Evolutionary conservation across 2,329 filamentous ascomycete species (phyloP).

Genomic region (Phoma sp.): DNA sequence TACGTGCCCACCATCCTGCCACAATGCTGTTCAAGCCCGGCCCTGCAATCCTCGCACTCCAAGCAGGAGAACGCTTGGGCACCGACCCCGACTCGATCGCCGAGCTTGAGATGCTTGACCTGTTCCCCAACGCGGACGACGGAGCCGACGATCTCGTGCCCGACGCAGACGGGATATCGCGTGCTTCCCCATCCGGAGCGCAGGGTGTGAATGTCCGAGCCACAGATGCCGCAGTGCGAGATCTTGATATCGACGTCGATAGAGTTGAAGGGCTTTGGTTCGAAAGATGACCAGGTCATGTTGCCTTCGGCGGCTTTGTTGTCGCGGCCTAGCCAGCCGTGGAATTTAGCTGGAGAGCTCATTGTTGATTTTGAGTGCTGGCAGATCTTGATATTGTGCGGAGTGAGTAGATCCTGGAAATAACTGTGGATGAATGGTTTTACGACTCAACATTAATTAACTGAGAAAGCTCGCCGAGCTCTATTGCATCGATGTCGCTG

Average conservation of each 20-base stretch:
- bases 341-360: constrained; percentile 55
- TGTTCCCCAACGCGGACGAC: constrained; percentile 45
- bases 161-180: constrained; percentile 52
- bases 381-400: neutral
- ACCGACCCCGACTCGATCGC: constrained; percentile 65
- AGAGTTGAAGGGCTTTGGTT: constrained; percentile 49
- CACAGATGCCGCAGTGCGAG: constrained; percentile 45
- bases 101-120: constrained; percentile 60
- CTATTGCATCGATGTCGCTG: constrained; percentile 1
- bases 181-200: constrained; percentile 54
- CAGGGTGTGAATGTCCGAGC: constrained; percentile 47
- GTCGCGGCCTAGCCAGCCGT: constrained; percentile 64
- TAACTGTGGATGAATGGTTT: neutral
- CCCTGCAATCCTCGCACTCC: constrained; percentile 61
- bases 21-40: constrained; percentile 54
- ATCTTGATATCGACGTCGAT: constrained; percentile 47
- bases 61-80: constrained; percentile 58
- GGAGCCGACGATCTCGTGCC: constrained; percentile 52
- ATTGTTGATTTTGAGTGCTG: constrained; percentile 16
- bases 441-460: neutral
- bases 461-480: constrained; percentile 6
- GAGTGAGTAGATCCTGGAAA: neutral
- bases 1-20: constrained; percentile 64
- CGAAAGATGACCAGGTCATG: constrained; percentile 60
- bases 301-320: constrained; percentile 58